Base-by-base conservation (phyloP, 1,139 yeast genomes). In the Yamadazyma sp. region DNA sequence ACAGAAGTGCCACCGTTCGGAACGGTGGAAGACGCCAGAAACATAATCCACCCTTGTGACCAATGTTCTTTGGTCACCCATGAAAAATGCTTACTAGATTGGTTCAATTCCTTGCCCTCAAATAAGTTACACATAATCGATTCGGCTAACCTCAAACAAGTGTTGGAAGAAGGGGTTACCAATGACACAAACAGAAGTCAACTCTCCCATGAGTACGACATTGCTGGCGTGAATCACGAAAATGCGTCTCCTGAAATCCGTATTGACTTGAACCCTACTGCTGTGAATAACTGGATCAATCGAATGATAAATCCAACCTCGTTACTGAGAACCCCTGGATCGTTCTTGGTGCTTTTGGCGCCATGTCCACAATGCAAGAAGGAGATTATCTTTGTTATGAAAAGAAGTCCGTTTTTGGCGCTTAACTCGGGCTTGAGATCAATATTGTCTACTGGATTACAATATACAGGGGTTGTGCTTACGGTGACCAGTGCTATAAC, bases 341-440 rank as follows among this genome's bases (percentile, higher is more conserved):
- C 35, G 6, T 28, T 18, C 24, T 18, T 31, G 27, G 45, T 65
- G 4, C 41, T 64, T 23, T 40, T 64, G 22, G 67, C 69, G 3
- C 55, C 63, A 3, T 71, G 77, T 45, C 76, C 76, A 2, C 77
- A 71, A 46, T 71, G 77, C 46, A 68, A 68, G 44, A 55, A 58
- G 31, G 59, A 62, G 29, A 65, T 71, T 26, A 51, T 59, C 9
- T 68, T 71, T 45, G 49, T 59, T 18, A 59, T 69, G 61, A 56
- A 53, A 39, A 43, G 61, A 28, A 66, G 71, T 20, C 42, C 57
- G 2, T 37, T 65, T 8, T 45, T 71, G 22, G 46, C 62, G 1
- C 32, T 59, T 11, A 50, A 53, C 26, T 37, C 58, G 2, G 51
- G 56, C 11, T 32, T 57, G 3, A 54, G 59, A 29, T 32, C 55